Conservation (phyloP, 108 stramenopile species). For the Skeletonema costatum region DNA sequence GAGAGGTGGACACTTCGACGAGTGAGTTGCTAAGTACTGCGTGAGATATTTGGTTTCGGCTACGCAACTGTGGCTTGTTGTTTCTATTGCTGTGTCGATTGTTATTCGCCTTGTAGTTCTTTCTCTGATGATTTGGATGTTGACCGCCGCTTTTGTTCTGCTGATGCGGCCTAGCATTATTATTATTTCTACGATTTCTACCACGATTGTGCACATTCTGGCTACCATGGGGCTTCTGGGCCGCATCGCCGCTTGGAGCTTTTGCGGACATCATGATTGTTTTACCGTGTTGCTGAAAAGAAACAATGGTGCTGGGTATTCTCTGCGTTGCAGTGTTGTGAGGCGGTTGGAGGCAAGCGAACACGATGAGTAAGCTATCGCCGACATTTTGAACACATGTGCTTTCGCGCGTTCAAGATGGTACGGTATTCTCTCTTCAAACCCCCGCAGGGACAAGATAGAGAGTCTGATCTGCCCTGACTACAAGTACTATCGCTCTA, state of each 20-base stretch:
- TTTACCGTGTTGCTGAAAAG: too few species aligned
- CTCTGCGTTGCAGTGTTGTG: too few species aligned
- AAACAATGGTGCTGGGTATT: too few species aligned
- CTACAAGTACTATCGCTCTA: too few species aligned
- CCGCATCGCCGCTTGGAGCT: background rate
- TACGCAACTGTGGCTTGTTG: background rate
- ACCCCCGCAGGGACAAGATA: too few species aligned
- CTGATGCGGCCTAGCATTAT: background rate
- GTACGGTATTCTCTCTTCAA: too few species aligned
- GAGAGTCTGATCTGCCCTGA: too few species aligned
- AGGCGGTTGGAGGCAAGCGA: too few species aligned
- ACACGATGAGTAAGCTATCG: too few species aligned
- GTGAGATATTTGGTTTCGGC: constrained; percentile 5
- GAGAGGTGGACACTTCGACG: constrained; percentile 12
- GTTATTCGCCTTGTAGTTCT: background rate
- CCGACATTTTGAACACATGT: too few species aligned
- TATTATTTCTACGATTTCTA: constrained; percentile 23
- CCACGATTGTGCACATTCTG: constrained; percentile 27
- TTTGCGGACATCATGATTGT: background rate
- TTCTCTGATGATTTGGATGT: background rate
- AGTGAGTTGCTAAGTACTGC: constrained; percentile 27
- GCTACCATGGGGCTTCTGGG: background rate
- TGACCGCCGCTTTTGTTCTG: background rate
- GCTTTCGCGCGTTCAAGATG: too few species aligned
- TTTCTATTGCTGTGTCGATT: constrained; percentile 3